Conservation (phyloP, 2,329 filamentous ascomycete species). For the Paracoccidioides brasiliensis region DNA sequence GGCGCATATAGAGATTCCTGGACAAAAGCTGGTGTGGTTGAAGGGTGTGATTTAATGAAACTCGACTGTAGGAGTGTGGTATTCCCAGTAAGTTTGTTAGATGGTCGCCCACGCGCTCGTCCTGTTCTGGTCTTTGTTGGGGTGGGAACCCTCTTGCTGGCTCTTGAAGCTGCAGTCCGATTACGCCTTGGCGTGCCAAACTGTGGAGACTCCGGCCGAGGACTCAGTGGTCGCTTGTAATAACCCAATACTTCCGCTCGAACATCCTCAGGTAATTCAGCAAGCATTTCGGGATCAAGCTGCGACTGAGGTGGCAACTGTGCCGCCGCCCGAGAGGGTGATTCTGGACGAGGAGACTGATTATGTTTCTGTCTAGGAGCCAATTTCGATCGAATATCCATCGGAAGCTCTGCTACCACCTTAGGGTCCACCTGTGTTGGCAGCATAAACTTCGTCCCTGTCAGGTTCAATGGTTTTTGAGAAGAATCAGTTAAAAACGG, state of each 20-base stretch:
- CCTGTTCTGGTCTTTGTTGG: conserved; percentile 48
- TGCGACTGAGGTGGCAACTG: conserved; percentile 54
- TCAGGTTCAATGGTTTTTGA: conserved; percentile 59
- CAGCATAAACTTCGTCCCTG: conserved; percentile 84
- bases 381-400: conserved; percentile 67
- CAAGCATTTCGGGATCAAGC: conserved; percentile 72
- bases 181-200: conserved; percentile 31
- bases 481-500: conserved; percentile 23
- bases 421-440: conserved; percentile 65
- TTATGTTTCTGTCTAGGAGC: conserved; percentile 41
- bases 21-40: conserved; percentile 9
- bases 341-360: conserved; percentile 19
- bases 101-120: conserved; percentile 37
- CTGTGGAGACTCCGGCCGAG: conserved; percentile 25
- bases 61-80: conserved; percentile 60
- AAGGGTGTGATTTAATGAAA: conserved; percentile 41
- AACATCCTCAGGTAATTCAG: conserved; percentile 72
- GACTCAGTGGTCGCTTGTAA: conserved; percentile 37
- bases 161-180: conserved; percentile 19
- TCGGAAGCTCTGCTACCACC: conserved; percentile 72
- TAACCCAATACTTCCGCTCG: conserved; percentile 68
- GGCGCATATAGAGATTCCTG: conserved; percentile 10
- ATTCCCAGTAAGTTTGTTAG: conserved; percentile 41
- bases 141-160: conserved; percentile 38
- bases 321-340: conserved; percentile 22